Evolutionary conservation across 2,329 filamentous ascomycete species (phyloP), one percentile per base, ranked within the genome.

Genomic region (Talaromyces sp.): DNA sequence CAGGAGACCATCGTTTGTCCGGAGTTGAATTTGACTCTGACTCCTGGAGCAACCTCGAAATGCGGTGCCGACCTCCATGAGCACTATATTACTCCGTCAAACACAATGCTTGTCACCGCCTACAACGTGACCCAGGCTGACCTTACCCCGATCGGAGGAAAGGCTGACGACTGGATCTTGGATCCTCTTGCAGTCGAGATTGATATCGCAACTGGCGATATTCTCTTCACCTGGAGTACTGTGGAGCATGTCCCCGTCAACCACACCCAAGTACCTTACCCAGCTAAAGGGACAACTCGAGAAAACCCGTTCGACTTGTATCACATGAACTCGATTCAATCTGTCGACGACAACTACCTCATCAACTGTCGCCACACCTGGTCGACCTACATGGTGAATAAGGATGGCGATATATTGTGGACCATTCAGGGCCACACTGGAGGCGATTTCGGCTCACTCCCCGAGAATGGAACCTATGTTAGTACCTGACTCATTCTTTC

Each of bases 181-280:
- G 75, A 78, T 58, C 66, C 73, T 14, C 61, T 75, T 1, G 77
- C 81, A 61, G 76, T 80, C 59, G 79, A 81, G 65, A 64, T 81
- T 29, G 73, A 79, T 59, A 71, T 81, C 35, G 75, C 73, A 32
- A 78, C 74, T 0, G 66, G 75, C 2, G 68, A 52, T 1, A 31
- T 78, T 0, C 63, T 79, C 10, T 81, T 79, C 63, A 67, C 77
- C 63, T 81, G 79, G 79, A 73, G 74, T 43, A 77, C 79, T 11
- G 76, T 76, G 6, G 75, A 80, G 3, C 78, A 81, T 63, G 14
- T 52, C 17, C 29, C 31, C 27, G 54, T 57, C 17, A 57, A 57
- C 21, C 69, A 70, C 1, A 32, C 73, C 14, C 64, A 66, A n/a
- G 56, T 59, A 4, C 70, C 71, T 32, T 64, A 67, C 17, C 71